Percentiles rank a stretch among this genome's conserved stretches.
Conservation (phyloP, 257 asterid species). For the Rhazya stricta region DNA sequence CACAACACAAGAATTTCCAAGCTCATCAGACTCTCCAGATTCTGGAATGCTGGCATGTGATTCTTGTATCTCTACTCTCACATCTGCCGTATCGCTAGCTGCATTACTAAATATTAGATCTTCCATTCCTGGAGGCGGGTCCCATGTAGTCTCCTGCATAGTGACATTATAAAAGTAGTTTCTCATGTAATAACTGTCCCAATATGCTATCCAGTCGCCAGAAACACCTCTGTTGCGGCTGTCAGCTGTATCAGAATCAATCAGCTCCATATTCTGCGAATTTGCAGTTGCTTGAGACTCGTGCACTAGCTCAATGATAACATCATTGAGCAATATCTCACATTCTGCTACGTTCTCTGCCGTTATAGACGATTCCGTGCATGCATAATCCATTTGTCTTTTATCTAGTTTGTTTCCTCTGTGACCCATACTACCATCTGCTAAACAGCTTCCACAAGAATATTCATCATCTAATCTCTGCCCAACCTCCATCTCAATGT, state of each 20-base stretch:
- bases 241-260: constrained; percentile 16
- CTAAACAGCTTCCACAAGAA: constrained; percentile 37
- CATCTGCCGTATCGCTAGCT: constrained; percentile 19
- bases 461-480: constrained; percentile 25
- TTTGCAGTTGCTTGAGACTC: constrained; percentile 20
- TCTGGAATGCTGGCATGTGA: constrained; percentile 17
- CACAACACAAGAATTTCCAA: constrained; percentile 28
- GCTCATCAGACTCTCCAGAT: constrained; percentile 26
- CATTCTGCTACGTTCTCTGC: constrained; percentile 29
- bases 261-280: constrained; percentile 21
- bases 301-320: constrained; percentile 21
- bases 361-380: constrained; percentile 17
- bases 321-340: constrained; percentile 16
- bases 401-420: constrained; percentile 20
- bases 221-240: constrained; percentile 16
- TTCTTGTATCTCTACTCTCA: constrained; percentile 22
- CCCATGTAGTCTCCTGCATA: constrained; percentile 76
- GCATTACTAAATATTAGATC: constrained; percentile 24
- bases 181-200: constrained; percentile 64
- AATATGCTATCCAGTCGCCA: constrained; percentile 55
- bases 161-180: constrained; percentile 53
- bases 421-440: constrained; percentile 24
- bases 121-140: constrained; percentile 67
- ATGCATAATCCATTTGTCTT: constrained; percentile 23
- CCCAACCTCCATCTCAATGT: constrained; percentile 15